phyloP scores from a whole-genome alignment of 192 early-diverging fungal genomes.

The Coemansia javaensis region DNA sequence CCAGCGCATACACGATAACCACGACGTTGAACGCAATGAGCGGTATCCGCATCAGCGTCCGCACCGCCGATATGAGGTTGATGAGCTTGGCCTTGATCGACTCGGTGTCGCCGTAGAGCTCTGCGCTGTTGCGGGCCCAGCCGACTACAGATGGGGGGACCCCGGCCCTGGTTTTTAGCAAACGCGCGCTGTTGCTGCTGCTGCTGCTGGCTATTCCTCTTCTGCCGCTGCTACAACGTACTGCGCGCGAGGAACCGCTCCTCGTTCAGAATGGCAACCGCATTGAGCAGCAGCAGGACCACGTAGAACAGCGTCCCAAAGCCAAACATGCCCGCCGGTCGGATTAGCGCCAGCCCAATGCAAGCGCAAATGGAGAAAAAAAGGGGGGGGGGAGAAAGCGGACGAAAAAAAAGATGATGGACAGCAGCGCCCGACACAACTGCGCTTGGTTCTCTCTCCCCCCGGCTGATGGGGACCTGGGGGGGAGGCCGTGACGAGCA shows the following conservation, averaged over 20 bases:
- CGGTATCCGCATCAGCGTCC: constrained; percentile 85
- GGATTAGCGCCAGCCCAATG: neutral
- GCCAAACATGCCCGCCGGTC: constrained; percentile 50
- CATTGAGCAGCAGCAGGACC: constrained; percentile 77
- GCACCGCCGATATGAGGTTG: constrained; percentile 83
- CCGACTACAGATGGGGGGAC: too few relatives aligned
- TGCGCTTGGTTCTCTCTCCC: too few relatives aligned
- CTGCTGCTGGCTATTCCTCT: too few relatives aligned
- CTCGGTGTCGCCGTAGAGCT: constrained; percentile 61
- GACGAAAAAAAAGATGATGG: too few relatives aligned
- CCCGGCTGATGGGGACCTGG: too few relatives aligned
- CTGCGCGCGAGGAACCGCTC: constrained; percentile 88
- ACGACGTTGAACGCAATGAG: constrained; percentile 74
- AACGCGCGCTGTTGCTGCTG: too few relatives aligned
- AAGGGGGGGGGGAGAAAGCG: too few relatives aligned
- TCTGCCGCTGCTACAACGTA: constrained; percentile 39
- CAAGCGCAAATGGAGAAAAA: neutral
- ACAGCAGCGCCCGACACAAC: too few relatives aligned
- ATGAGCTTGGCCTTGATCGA: constrained; percentile 76
- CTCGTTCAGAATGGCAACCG: constrained; percentile 84
- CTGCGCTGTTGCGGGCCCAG: constrained; percentile 56
- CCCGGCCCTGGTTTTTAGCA: neutral
- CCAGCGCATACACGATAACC: constrained; percentile 75
- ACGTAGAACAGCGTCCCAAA: constrained; percentile 78
- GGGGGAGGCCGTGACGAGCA: too few relatives aligned